Evolutionary conservation across 2,329 filamentous ascomycete species (phyloP), one percentile per base, ranked within the genome.

Genomic region (Xylaria polymorpha): DNA sequence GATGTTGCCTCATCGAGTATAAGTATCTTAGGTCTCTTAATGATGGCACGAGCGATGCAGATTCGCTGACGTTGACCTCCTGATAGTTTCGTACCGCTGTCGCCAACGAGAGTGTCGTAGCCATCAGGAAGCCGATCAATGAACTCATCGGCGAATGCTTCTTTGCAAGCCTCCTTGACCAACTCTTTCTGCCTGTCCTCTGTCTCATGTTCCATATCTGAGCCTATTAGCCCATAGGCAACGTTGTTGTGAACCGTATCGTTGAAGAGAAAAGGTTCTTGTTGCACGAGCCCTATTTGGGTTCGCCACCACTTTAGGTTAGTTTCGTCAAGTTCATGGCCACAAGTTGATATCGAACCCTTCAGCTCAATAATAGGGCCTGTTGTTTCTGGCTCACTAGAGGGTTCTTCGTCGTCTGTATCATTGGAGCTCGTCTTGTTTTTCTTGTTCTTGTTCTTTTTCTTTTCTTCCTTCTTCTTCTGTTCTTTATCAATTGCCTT

Each of bases 41-140:
- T 85, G 69, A 95, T 93, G 46, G 89, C 90, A 37, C 92, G 85
- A 0, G 92, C 92, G 70, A 94, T 94, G 1, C 92, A 91, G 29
- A 97, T 86, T 5, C 94, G 88, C 78, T 97, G 93, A n/a, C 92
- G 88, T 78, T 97, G 93, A 0, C 94, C 94, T n/a, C 93, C 92
- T 12, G 91, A 94, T 1, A 97, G 82, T 77, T 92, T 93, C 57
- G 91, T 90, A 4, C 93, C 93, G 35, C 87, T 87, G 76, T 95
- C 92, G 1, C 93, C 93, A 1, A 96, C 92, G 9, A 87, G 80
- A 0, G 93, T 94, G 4, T 91, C 85, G 75, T 94, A 94, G 1
- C 89, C 88, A 53, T 85, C 80, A 1, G 91, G 90, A 3, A 93
- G 81, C 22, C 85, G 85, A 56, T 87, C 84, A 65, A 93, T 90